Conservation (phyloP, 371 early-diverging fungal genomes). For the Saksenaea oblongispora region DNA sequence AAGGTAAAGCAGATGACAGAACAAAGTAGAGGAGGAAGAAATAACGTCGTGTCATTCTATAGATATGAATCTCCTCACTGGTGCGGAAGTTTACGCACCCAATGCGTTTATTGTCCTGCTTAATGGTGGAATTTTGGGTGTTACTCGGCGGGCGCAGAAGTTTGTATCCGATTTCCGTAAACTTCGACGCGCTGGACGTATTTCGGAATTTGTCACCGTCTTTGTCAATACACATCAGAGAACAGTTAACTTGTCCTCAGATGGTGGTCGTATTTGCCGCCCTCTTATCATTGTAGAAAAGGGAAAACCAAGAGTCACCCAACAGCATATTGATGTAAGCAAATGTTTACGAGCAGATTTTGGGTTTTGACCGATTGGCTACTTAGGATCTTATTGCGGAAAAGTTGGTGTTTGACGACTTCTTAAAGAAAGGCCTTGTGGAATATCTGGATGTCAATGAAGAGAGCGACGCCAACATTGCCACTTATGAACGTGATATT, state of each 20-base stretch:
- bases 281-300: constrained; percentile 98
- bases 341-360: neutral
- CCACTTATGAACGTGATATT: constrained; percentile 87
- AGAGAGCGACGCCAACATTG: constrained; percentile 96
- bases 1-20: constrained; percentile 37
- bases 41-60: neutral
- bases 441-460: constrained; percentile 99
- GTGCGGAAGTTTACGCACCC: constrained; percentile 78
- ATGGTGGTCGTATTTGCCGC: constrained; percentile 98
- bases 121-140: constrained; percentile 92
- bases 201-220: constrained; percentile 94
- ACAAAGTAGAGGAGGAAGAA: neutral
- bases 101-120: constrained; percentile 84
- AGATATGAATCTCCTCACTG: constrained; percentile 84
- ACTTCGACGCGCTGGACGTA: constrained; percentile 83
- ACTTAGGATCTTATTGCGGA: constrained; percentile 58
- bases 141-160: constrained; percentile 75
- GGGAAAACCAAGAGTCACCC: constrained; percentile 69
- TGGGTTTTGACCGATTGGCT: neutral
- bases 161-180: constrained; percentile 86
- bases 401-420: constrained; percentile 84
- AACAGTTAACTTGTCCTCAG: constrained; percentile 94
- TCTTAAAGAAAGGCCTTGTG: constrained; percentile 91
- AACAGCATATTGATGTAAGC: constrained; percentile 68
- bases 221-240: constrained; percentile 85